These are phyloP conservation scores for Buxus sempervirens DNA, from an alignment of 164 flowering plant species.

Conservation along the genomic window DNA sequence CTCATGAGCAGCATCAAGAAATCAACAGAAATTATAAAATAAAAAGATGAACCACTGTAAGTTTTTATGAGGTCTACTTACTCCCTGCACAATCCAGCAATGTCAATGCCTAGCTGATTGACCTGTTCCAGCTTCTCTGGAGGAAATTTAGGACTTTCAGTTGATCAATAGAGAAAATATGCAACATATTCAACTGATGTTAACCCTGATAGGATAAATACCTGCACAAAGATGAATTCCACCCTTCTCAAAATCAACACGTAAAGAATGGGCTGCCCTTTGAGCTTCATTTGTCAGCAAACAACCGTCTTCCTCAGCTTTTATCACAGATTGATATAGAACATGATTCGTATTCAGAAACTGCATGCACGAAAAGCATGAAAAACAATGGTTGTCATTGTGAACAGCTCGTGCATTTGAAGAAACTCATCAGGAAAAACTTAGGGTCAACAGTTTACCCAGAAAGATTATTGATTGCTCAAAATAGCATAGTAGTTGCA, in stretches of 20 bases:
- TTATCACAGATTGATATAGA: slow-evolving; percentile 73
- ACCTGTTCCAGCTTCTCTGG: slow-evolving; percentile 76
- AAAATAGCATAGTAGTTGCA: neutral
- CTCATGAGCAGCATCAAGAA: slow-evolving; percentile 4
- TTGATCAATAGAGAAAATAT: neutral
- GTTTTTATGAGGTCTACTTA: slow-evolving; percentile 34
- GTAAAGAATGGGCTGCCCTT: slow-evolving; percentile 71
- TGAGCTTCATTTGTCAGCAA: slow-evolving; percentile 60
- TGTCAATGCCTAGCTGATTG: slow-evolving; percentile 61
- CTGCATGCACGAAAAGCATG: slow-evolving; percentile 38
- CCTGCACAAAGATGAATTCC: slow-evolving; percentile 88
- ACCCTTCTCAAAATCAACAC: slow-evolving; percentile 95
- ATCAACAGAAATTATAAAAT: neutral
- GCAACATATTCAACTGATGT: neutral
- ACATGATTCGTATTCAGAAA: slow-evolving; percentile 74
- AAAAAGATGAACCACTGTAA: neutral
- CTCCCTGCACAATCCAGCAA: slow-evolving; percentile 69
- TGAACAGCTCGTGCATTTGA: neutral
- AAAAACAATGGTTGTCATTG: neutral
- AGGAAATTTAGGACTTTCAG: slow-evolving; percentile 11
- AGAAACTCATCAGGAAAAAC: neutral
- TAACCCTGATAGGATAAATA: slow-evolving; percentile 13
- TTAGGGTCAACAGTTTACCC: neutral
- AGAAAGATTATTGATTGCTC: neutral
- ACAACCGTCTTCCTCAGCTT: slow-evolving; percentile 61